Base-by-base conservation (phyloP, 2,329 filamentous ascomycete species). In the Xylaria hypoxylon region DNA sequence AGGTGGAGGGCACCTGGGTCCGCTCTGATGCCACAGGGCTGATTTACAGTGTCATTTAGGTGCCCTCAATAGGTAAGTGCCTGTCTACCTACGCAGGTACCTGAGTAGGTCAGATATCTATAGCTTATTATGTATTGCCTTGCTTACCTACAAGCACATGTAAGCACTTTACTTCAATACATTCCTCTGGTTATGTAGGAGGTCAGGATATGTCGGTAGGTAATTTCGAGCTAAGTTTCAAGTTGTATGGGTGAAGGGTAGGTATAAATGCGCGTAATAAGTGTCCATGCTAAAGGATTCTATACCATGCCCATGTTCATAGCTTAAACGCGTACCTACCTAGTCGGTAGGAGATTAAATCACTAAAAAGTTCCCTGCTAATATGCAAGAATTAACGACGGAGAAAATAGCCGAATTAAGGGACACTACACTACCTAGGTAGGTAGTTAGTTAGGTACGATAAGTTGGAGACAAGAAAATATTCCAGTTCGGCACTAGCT, bases 21-120 rank as follows among this genome's bases (percentile, higher is more conserved):
- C 31, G 57, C 57, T 61, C 63, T 42, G n/a, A 52, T 57, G 58
- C 45, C 63, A 62, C 64, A 66, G 53, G 59, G 64, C 64, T 66
- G 64, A 53, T 44, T 61, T 52, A 50, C 45, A 24, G 24, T 22
- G n/a, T 26, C 50, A 35, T 38, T 52, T 35, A 22, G 6, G 24
- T 24, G 24, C 24, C 45, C 13, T 28, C 5, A 10, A 15, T 17
- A 15, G 4, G 11, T 48, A 13, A 11, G 4, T 47, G 10, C 22
- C 19, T 24, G 24, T 24, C 19, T 38, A 38, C 13, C 35, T 38
- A 38, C 10, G 35, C 13, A n/a, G n/a, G n/a, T n/a, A n/a, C n/a
- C n/a, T n/a, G n/a, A n/a, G n/a, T n/a, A n/a, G n/a, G n/a, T n/a
- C 31, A 33, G 7, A 33, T 33, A 33, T 33, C 31, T 33, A 33